Evolutionary conservation across 108 stramenopile genomes (phyloP).

Genomic region (Skeletonema potamos): DNA sequence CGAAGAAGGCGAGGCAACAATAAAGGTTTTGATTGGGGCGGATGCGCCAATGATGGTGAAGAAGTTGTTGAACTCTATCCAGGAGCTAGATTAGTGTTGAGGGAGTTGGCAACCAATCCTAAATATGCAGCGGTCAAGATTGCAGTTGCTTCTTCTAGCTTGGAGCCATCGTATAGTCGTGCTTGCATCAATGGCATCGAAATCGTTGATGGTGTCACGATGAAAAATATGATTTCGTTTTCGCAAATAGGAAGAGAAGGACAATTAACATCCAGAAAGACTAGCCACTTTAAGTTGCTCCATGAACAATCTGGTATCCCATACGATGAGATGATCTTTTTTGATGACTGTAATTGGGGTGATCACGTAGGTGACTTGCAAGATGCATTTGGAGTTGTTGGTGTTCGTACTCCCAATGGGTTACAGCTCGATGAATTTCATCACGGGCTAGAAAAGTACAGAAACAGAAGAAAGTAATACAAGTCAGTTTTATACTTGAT

Average conservation of each 20-base stretch:
- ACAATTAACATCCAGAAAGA: constrained; percentile 52
- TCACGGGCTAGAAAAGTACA: constrained; percentile 42
- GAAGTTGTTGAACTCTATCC: constrained; percentile 46
- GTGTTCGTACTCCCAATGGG: constrained; percentile 53
- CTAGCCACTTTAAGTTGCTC: constrained; percentile 58
- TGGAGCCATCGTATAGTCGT: constrained; percentile 63
- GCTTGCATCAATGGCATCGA: constrained; percentile 59
- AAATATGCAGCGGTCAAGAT: constrained; percentile 40
- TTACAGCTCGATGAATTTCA: constrained; percentile 50
- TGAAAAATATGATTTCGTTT: constrained; percentile 55
- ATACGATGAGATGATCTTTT: constrained; percentile 68
- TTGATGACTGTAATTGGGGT: constrained; percentile 76
- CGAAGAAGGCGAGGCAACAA: constrained; percentile 5
- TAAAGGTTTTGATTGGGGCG: constrained; percentile 41
- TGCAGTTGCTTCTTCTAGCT: constrained; percentile 59
- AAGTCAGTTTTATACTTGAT: not conserved
- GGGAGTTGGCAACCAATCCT: constrained; percentile 55
- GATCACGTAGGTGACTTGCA: constrained; percentile 63
- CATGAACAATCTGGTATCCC: constrained; percentile 53
- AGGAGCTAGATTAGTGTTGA: constrained; percentile 47
- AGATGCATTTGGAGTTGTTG: constrained; percentile 47
- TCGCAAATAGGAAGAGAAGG: constrained; percentile 64
- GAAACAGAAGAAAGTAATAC: not conserved
- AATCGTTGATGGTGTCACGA: constrained; percentile 48
- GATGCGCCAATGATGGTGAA: constrained; percentile 8